These are phyloP conservation scores for Citrus maxima DNA, from an alignment of 345 rosid genomes.

Conservation along the genomic window DNA sequence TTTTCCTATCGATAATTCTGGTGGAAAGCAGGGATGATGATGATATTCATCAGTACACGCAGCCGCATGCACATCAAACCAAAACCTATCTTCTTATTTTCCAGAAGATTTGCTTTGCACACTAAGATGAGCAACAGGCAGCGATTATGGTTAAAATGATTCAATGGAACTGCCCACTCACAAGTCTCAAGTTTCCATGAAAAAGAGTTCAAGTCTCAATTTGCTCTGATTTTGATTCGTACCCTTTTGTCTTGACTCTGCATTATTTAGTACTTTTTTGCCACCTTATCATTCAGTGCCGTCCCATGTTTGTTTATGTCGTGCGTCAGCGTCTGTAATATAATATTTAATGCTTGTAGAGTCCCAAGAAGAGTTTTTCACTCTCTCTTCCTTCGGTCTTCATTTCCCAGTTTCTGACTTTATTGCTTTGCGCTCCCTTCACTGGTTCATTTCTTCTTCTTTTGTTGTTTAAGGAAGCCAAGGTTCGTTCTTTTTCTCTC, in stretches of 20 bases:
- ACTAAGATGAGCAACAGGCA: neutral
- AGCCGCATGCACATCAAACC: neutral
- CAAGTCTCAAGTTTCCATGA: constrained; percentile 1
- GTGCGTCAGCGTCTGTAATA: too few species aligned
- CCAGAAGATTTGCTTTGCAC: neutral
- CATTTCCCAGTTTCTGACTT: neutral
- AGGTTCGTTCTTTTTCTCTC: constrained; percentile 8
- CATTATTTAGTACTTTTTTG: neutral
- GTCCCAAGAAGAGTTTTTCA: neutral
- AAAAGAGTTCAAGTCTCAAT: neutral
- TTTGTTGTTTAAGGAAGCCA: neutral
- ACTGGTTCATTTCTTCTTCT: neutral
- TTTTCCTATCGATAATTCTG: neutral
- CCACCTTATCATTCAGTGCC: neutral
- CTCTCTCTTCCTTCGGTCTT: neutral
- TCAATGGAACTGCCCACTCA: neutral
- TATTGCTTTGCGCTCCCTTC: neutral
- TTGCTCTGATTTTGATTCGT: neutral
- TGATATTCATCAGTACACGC: neutral
- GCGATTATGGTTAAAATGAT: neutral
- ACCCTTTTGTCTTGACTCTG: constrained; percentile 4
- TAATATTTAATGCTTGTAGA: neutral
- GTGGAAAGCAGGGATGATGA: neutral
- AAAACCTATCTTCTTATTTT: too few species aligned
- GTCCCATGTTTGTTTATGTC: neutral